Evolutionary conservation across 2,329 filamentous ascomycete species (phyloP), one percentile per base, ranked within the genome.

Genomic region (Scytalidium sp.): DNA sequence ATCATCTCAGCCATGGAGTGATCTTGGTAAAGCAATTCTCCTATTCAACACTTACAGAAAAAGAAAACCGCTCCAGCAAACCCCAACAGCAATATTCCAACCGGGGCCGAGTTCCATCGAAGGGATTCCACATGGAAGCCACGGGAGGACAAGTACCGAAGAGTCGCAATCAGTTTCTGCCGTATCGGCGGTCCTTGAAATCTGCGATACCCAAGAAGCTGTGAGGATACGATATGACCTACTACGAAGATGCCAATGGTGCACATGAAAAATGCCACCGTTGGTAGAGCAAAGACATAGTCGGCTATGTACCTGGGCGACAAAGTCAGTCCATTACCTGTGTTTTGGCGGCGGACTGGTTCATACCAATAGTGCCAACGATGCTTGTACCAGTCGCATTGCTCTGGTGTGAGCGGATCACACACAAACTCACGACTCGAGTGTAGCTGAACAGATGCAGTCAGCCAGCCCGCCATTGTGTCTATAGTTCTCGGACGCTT

Each of bases 251-350:
- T 50, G 1, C 69, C 66, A 47, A 81, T 75, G n/a, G 65, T 61
- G 1, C 68, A 67, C 55, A 76, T 66, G 60, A 81, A 75, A 54
- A 82, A 77, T 41, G 75, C 78, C 3, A 80, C 64, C 0, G 78
- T 80, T 6, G 71, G 70, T 3, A 81, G 61, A 1, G 73, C 75
- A 54, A 75, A 83, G 29, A 75, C 71, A 53, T 75, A 71, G 56
- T 83, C 80, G 19, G 78, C 74, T 49, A 78, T 63, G 54, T 79
- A 80, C 75, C 76, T 78, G 41, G 10, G 43, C 21, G 42, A 20
- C 22, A 43, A 17, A 10, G 22, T 29, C 19, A 43, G 41, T 43
- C 22, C 7, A 6, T 19, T 2, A 21, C n/a, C 7, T 43, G 41
- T 19, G 3, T 43, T 36, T 25, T 43, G 41, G 39, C 46, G 42